phyloP scores from a whole-genome alignment of 2,329 filamentous ascomycete species.

The Elsinoe perseae region DNA sequence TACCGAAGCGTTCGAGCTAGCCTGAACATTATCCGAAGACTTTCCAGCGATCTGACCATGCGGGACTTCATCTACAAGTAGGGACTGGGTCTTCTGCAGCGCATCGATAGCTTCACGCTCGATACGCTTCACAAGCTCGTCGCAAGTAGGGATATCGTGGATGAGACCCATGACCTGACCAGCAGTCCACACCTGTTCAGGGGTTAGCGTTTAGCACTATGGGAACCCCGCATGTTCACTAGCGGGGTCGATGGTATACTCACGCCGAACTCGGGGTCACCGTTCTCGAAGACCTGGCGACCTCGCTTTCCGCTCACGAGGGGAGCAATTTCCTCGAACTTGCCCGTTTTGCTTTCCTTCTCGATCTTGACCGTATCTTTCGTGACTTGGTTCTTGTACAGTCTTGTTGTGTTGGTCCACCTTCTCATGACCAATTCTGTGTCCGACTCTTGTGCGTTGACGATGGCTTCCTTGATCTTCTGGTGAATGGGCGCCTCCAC shows the following conservation, averaged over 20 bases:
- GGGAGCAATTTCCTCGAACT: slow-evolving; percentile 82
- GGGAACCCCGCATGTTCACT: not conserved
- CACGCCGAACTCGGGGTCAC: slow-evolving; percentile 84
- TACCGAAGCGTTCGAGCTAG: slow-evolving; percentile 19
- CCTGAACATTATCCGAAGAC: slow-evolving; percentile 17
- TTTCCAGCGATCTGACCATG: slow-evolving; percentile 27
- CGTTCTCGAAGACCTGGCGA: slow-evolving; percentile 82
- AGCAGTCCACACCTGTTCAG: slow-evolving; percentile 81
- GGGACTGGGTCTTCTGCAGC: slow-evolving; percentile 32
- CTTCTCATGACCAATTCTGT: slow-evolving; percentile 79
- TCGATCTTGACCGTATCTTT: slow-evolving; percentile 75
- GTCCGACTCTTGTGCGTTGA: slow-evolving; percentile 79
- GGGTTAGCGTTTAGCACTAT: slow-evolving; percentile 11
- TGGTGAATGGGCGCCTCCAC: slow-evolving; percentile 84
- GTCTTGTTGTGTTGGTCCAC: slow-evolving; percentile 85
- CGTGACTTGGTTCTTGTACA: slow-evolving; percentile 87
- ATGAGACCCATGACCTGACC: slow-evolving; percentile 75
- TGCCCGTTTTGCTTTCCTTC: slow-evolving; percentile 69
- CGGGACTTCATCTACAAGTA: slow-evolving; percentile 34
- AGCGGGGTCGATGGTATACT: slow-evolving; percentile 33
- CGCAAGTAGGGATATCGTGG: slow-evolving; percentile 45
- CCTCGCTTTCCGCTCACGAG: slow-evolving; percentile 87
- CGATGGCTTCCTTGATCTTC: slow-evolving; percentile 91
- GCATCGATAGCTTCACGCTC: slow-evolving; percentile 40
- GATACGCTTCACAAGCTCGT: slow-evolving; percentile 39